Conservation (phyloP, 1,284 basidiomycete species). For the Fomitopsis palustris region DNA sequence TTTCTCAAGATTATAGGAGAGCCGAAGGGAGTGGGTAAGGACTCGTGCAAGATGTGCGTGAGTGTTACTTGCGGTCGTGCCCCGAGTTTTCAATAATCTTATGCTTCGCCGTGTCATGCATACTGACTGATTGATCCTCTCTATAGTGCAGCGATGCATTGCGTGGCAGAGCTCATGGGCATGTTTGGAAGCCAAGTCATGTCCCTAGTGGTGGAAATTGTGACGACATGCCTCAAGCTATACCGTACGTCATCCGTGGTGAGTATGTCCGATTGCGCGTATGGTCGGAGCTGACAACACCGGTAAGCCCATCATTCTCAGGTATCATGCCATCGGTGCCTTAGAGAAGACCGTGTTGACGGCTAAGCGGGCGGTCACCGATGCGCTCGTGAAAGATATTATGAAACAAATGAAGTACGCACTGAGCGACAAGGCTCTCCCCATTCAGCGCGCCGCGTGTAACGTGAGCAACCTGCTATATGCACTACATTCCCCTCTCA, state of each 20-base stretch:
- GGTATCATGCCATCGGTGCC: conserved; percentile 78
- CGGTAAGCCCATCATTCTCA: conserved; percentile 69
- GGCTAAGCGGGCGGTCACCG: conserved; percentile 82
- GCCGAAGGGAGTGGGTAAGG: conserved; percentile 62
- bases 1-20: conserved; percentile 76
- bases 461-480: conserved; percentile 46
- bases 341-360: conserved; percentile 75
- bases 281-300: conserved; percentile 42
- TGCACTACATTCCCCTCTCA: conserved; percentile 3
- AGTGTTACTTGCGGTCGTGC: not conserved
- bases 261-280: conserved; percentile 52
- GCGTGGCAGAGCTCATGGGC: conserved; percentile 86
- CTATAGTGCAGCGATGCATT: conserved; percentile 71
- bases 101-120: not conserved
- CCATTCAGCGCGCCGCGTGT: conserved; percentile 83
- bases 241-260: conserved; percentile 67
- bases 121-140: not conserved
- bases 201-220: conserved; percentile 90
- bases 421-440: conserved; percentile 81
- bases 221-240: conserved; percentile 60
- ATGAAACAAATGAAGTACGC: conserved; percentile 78
- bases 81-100: not conserved
- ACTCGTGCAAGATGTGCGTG: conserved; percentile 65
- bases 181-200: conserved; percentile 86
- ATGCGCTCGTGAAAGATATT: conserved; percentile 78